A percentile compares a stretch with the other conserved stretches of the same genome.
These are phyloP conservation scores for Lachancea mirantina DNA, from an alignment of 805 yeast genomes.

Conservation along the genomic window DNA sequence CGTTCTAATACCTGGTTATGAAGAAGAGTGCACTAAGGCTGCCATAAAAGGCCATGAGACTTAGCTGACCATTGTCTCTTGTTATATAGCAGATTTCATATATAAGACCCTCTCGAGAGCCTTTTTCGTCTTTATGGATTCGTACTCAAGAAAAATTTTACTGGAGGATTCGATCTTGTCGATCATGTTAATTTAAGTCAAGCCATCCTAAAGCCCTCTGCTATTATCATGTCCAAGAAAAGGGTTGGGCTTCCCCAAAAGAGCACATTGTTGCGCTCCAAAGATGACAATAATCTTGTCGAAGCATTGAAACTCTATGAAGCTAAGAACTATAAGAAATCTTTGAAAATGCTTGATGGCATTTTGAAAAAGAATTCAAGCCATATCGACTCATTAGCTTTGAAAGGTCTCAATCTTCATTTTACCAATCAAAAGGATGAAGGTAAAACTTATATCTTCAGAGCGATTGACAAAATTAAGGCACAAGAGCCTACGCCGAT, in stretches of 20 bases:
- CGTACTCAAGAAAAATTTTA: not conserved
- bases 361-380: conserved; percentile 67
- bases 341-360: conserved; percentile 67
- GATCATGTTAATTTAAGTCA: not conserved
- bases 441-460: conserved; percentile 52
- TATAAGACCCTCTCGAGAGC: too few relatives aligned
- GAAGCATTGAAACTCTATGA: conserved; percentile 83
- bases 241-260: conserved; percentile 15
- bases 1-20: conserved; percentile 77
- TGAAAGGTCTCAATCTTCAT: conserved; percentile 69
- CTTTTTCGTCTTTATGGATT: too few relatives aligned
- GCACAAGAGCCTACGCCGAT: conserved; percentile 47
- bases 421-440: conserved; percentile 54
- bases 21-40: conserved; percentile 54
- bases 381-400: conserved; percentile 74
- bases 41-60: conserved; percentile 70
- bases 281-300: conserved; percentile 70
- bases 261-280: conserved; percentile 30
- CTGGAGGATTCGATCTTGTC: too few relatives aligned
- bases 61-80: too few relatives aligned
- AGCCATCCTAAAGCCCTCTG: not conserved
- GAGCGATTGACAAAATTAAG: conserved; percentile 54
- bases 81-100: too few relatives aligned
- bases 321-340: conserved; percentile 76
- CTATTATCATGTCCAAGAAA: conserved; percentile 18